Evolutionary conservation across 768 basidiomycete species (phyloP).

Genomic region (Suillus occidentalis): DNA sequence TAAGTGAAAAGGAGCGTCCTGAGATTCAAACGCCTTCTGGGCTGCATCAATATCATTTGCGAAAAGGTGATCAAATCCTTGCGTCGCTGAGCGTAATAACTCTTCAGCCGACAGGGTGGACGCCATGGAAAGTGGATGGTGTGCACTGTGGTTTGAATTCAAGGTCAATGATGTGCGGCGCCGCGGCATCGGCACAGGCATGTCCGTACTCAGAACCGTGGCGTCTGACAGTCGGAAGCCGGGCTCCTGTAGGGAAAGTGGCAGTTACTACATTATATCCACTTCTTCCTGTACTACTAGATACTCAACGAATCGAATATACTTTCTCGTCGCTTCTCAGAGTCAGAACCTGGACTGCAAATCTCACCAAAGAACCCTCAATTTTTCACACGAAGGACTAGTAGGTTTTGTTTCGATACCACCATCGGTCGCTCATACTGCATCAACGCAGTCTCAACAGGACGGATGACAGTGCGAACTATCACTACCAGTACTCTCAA

Average conservation of each 20-base stretch:
- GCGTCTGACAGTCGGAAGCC: constrained; percentile 3
- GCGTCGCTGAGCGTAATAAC: constrained; percentile 34
- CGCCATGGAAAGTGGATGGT: background rate
- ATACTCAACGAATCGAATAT: too few relatives aligned
- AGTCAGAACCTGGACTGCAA: too few relatives aligned
- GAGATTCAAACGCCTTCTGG: constrained; percentile 42
- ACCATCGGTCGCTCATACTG: background rate
- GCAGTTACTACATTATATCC: too few relatives aligned
- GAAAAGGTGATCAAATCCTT: constrained; percentile 72
- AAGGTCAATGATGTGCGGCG: background rate
- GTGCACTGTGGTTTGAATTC: background rate
- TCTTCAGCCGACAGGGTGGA: background rate
- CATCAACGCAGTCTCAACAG: background rate
- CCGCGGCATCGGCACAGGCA: background rate
- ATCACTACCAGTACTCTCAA: constrained; percentile 46
- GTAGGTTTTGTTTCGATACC: constrained; percentile 1
- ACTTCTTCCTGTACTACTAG: too few relatives aligned
- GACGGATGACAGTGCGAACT: constrained; percentile 30
- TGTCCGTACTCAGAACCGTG: background rate
- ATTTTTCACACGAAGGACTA: too few relatives aligned
- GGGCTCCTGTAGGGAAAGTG: background rate
- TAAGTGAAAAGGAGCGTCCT: constrained; percentile 63
- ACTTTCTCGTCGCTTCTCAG: too few relatives aligned
- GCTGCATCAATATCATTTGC: constrained; percentile 63
- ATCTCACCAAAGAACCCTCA: too few relatives aligned